Evolutionary conservation across 352 stramenopile species (phyloP), one percentile per base, ranked within the genome.

Genomic region (Globisporangium camurandrum): DNA sequence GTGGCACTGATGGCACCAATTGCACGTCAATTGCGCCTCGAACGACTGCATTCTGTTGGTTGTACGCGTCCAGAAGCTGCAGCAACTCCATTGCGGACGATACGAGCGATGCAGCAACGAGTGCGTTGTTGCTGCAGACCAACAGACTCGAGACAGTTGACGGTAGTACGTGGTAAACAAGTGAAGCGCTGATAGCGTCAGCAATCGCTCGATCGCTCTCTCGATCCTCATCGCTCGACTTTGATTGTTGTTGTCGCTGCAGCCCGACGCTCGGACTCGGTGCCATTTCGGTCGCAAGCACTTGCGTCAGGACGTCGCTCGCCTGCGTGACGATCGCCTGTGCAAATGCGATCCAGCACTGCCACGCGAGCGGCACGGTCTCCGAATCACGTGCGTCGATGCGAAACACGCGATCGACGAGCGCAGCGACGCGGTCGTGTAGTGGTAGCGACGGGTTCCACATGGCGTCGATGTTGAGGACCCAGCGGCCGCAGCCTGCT

Each of bases 151-250:
- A 65, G 26, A 75, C 39, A 16, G 90, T 38, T 1, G 74, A 57
- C 16, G 80, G 75, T 14, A 92, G 34, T 22, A 90, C 47, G 19
- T 72, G 61, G 5, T 68, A 72, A 26, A 88, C 66, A 2, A 89
- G 43, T 2, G 75, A 87, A 11, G 55, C 20, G 30, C 77, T 66
- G 0, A 80, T 42, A 1, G 58, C 27, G 5, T 57, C 59, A 10
- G 71, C 37, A 6, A 76, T 26, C 4, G 17, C 36, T 19, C 14
- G 9, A 10, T 8, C 17, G 9, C 36, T 6, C 3, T 1, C n/a
- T 17, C 6, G 1, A 8, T 24, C 16, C 10, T 17, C 5, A 8
- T 5, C 5, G 5, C 6, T 8, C 9, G 5, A 14, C n/a, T n/a
- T n/a, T n/a, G n/a, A n/a, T n/a, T n/a, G n/a, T n/a, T n/a, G n/a